Percentiles rank a stretch among this genome's conserved stretches.
Conservation (phyloP, 2,329 filamentous ascomycete genomes). For the Tetracladium maxilliforme region DNA sequence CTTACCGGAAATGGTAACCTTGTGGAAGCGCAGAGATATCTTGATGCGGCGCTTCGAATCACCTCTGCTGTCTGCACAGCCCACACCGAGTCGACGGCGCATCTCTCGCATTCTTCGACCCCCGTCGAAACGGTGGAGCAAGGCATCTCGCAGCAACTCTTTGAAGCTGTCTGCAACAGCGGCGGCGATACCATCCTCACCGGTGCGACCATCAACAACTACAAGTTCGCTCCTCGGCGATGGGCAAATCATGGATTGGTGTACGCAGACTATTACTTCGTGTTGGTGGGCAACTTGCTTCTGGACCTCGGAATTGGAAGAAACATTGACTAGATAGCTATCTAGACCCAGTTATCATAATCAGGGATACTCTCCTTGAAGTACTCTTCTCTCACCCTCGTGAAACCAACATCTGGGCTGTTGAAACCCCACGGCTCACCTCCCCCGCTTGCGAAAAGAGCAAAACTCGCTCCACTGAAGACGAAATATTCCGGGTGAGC, state of each 20-base stretch:
- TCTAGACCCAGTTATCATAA: slow-evolving; percentile 3
- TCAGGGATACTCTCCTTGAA: slow-evolving; percentile 3
- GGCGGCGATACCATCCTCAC: slow-evolving; percentile 25
- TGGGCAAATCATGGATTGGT: slow-evolving; percentile 30
- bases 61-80: slow-evolving; percentile 9
- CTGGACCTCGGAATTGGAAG: slow-evolving; percentile 14
- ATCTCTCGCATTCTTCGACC: slow-evolving; percentile 4
- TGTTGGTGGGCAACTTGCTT: slow-evolving; percentile 29
- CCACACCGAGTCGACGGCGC: slow-evolving; percentile 10
- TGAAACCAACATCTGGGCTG: slow-evolving; percentile 6
- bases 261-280: slow-evolving; percentile 32
- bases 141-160: slow-evolving; percentile 4
- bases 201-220: slow-evolving; percentile 30
- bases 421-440: slow-evolving; percentile 8
- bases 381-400: slow-evolving; percentile 6
- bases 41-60: slow-evolving; percentile 12
- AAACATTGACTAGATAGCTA: no score
- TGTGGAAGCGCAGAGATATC: slow-evolving; percentile 11
- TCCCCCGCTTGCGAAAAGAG: slow-evolving; percentile 8
- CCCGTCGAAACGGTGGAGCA: slow-evolving; percentile 11
- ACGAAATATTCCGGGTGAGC: slow-evolving; percentile 7
- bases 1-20: slow-evolving; percentile 6
- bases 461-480: slow-evolving; percentile 7
- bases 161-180: slow-evolving; percentile 11
- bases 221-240: slow-evolving; percentile 24